Base-by-base conservation (phyloP, 176 grass and related monocot species). In the Cenchrus americanus region DNA sequence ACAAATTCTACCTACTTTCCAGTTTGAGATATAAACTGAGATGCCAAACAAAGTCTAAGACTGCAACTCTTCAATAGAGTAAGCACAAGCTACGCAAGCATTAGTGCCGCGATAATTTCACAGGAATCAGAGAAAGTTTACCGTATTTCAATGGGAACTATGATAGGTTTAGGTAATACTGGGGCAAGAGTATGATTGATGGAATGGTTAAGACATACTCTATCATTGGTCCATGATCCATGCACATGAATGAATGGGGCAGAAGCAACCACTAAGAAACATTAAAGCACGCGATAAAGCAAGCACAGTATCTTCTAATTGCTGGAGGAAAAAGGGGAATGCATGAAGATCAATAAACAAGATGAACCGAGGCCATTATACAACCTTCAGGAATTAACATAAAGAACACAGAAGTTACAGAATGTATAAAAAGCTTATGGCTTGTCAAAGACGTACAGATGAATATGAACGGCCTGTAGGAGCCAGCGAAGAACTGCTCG, bases 371-470 rank as follows among this genome's bases (percentile, higher is more conserved):
- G 14, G 22, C 15, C 22, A 8, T 46, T 23, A 73, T 46, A n/a
- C 23, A 73, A 41, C 14, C 7, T 69, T 51, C 14, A 14, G 0
- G 40, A 82, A 48, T 42, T 49, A 74, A 64, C 14, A 73, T 15
- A 52, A 32, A 23, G 18, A 73, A 79, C 32, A 78, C 18, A 86
- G 80, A 65, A 42, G 62, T 0, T 62, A 76, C 17, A 40, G 13
- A 83, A 59, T 46, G 12, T 48, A 70, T 14, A 75, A 76, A 77
- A 63, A 42, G 43, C 24, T 18, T 79, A 76, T 85, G 2, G 66
- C 23, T 57, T 75, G 58, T 77, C 32, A 82, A 12, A 44, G 50
- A 85, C 74, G 78, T 96, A 99, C 96, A 83, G 88, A 90, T 87
- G 88, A 87, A 90, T 92, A 92, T 19, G 71, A 55, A 78, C 80